These are phyloP conservation scores for Jacaranda copaia DNA, from an alignment of 257 asterid genomes.

Conservation along the genomic window DNA sequence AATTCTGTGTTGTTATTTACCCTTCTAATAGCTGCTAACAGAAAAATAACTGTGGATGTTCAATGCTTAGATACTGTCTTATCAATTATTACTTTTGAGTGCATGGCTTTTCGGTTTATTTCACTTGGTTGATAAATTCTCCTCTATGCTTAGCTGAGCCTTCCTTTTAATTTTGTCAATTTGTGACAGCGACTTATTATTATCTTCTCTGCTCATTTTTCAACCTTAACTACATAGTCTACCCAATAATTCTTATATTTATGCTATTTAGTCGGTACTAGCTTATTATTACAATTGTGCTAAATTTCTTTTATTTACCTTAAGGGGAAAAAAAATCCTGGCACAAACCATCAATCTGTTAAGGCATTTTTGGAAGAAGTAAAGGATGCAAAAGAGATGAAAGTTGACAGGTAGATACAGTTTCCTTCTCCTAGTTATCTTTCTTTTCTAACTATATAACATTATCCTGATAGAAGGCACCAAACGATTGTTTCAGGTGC, in stretches of 20 bases:
- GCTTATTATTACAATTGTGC: constrained; percentile 7
- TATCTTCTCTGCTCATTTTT: neutral
- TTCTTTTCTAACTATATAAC: constrained; percentile 19
- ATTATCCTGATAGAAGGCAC: constrained; percentile 5
- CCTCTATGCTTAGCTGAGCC: neutral
- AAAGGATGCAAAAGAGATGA: constrained; percentile 84
- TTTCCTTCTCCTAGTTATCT: constrained; percentile 12
- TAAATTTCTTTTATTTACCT: constrained; percentile 32
- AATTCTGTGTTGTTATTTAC: neutral
- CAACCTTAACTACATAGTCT: neutral
- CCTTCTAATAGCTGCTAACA: constrained; percentile 11
- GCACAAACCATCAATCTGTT: constrained; percentile 76
- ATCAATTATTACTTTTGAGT: neutral
- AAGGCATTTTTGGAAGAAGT: constrained; percentile 76
- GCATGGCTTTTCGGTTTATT: neutral
- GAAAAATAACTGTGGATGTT: neutral
- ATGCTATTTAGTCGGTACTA: neutral
- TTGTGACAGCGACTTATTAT: neutral
- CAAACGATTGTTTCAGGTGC: neutral
- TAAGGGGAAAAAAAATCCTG: constrained; percentile 96
- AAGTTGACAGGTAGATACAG: constrained; percentile 75
- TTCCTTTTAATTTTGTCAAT: neutral
- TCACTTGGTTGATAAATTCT: constrained; percentile 14
- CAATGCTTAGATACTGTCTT: neutral
- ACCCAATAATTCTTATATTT: constrained; percentile 8